Base-by-base conservation (phyloP, 495 filamentous ascomycete species). In the Aspergillus sclerotiicarbonarius region DNA sequence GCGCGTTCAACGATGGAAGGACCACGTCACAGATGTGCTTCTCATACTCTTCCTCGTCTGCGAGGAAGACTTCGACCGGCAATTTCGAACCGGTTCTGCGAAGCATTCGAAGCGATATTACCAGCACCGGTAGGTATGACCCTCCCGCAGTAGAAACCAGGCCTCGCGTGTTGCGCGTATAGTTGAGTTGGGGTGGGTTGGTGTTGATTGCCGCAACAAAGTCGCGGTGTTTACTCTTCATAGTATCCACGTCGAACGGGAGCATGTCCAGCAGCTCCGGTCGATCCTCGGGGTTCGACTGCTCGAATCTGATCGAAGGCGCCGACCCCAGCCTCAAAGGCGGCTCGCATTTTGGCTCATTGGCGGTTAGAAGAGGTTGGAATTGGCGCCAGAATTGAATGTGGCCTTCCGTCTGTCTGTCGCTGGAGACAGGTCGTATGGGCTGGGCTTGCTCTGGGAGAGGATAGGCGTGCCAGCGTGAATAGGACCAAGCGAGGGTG, bases 51-150 rank as follows among this genome's bases (percentile, higher is more conserved):
- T 68, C 56, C 4, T 65, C 54, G 0, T 70, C 62, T 18, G 79
- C 77, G 29, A 85, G 60, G 44, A 83, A 81, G 13, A 85, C 76
- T 63, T 86, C 75, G 3, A 85, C 71, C 1, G 82, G 83, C 6
- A 86, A 63, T 5, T 63, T 68, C 8, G 78, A 83, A 50, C 82
- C 82, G 5, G 74, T 75, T 20, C 74, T 71, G 12, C 83, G 74
- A 12, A 84, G 63, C 76, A 84, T 81, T 3, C 77, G 71, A 3
- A 85, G 55, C 4, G 79, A 76, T 6, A 80, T 73, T 12, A 84
- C 64, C 25, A 77, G 59, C 0, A 74, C 68, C 2, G 76, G 74
- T n/a, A 79, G 57, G 47, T 75, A 74, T 35, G 67, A 37, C 0
- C 72, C 72, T 32, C 70, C 70, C 2, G 71, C 68, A 12, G 71